phyloP scores from a whole-genome alignment of 2,329 filamentous ascomycete genomes.

The Pseudogymnoascus sp. region DNA sequence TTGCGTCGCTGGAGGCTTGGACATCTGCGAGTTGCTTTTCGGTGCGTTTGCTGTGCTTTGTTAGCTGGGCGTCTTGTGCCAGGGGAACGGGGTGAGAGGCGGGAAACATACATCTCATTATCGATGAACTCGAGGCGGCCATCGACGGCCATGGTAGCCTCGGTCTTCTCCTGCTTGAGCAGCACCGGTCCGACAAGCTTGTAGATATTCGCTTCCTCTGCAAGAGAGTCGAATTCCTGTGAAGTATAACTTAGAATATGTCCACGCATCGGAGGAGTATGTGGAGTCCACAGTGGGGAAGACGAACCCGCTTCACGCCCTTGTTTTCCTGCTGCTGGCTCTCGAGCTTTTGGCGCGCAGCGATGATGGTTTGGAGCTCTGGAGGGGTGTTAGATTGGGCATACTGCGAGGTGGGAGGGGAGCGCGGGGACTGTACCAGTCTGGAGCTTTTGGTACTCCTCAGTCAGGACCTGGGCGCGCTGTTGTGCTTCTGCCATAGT shows the following conservation, averaged over 20 bases:
- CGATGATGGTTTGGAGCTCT: constrained; percentile 74
- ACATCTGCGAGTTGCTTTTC: constrained; percentile 57
- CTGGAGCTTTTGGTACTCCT: constrained; percentile 82
- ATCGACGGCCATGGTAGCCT: constrained; percentile 85
- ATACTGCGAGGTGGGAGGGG: neutral
- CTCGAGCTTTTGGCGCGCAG: constrained; percentile 82
- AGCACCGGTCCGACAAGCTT: constrained; percentile 90
- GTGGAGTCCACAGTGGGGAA: neutral
- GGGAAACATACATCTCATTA: constrained; percentile 75
- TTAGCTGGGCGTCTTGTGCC: neutral
- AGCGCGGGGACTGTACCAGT: constrained; percentile 47
- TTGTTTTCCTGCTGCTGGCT: constrained; percentile 90
- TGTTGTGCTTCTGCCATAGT: constrained; percentile 67
- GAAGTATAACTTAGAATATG: constrained; percentile 13
- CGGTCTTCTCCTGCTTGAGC: constrained; percentile 85
- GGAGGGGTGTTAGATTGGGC: constrained; percentile 12
- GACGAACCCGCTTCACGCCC: constrained; percentile 66
- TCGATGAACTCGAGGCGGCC: constrained; percentile 85
- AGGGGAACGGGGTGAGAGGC: neutral
- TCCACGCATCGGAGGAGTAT: neutral
- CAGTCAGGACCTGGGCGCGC: constrained; percentile 71
- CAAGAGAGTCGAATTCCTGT: constrained; percentile 73
- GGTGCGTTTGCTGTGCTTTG: constrained; percentile 49
- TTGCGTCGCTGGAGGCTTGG: constrained; percentile 55
- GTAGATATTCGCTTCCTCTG: constrained; percentile 83